A percentile compares a stretch with the other conserved stretches of the same genome.
These are phyloP conservation scores for Plasmodium inui DNA, from an alignment of 169 alveolate species.

Conservation along the genomic window DNA sequence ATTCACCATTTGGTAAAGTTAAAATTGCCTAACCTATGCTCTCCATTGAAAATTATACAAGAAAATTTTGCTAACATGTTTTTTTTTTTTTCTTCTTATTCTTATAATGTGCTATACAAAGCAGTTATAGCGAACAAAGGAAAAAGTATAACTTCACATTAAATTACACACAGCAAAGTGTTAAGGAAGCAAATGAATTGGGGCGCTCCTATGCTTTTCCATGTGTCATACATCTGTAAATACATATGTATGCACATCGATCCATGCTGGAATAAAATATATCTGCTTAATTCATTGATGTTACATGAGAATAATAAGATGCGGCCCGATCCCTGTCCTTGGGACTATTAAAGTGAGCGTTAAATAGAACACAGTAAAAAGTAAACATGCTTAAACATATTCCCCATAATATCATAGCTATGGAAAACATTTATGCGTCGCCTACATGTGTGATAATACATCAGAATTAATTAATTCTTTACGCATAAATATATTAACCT, in stretches of 20 bases:
- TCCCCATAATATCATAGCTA: neutral
- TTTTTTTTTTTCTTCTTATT: neutral
- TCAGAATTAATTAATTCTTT: neutral
- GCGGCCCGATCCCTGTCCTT: neutral
- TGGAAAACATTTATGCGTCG: neutral
- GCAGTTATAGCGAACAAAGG: neutral
- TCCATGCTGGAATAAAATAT: neutral
- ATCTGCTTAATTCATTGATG: neutral
- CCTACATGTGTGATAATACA: neutral
- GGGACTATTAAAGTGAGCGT: neutral
- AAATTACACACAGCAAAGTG: neutral
- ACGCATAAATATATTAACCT: neutral
- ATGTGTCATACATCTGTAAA: neutral
- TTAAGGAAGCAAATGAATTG: neutral
- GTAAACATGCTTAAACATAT: neutral
- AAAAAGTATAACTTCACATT: neutral
- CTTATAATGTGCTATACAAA: neutral
- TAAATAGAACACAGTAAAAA: neutral
- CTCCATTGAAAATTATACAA: neutral
- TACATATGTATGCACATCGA: neutral
- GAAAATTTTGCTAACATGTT: neutral
- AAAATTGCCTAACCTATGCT: neutral
- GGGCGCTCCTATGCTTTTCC: neutral
- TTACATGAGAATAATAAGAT: neutral
- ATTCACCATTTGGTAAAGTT: neutral